Evolutionary conservation across 306 rosid genomes (phyloP).

Genomic region (Macrotyloma uniflorum): DNA sequence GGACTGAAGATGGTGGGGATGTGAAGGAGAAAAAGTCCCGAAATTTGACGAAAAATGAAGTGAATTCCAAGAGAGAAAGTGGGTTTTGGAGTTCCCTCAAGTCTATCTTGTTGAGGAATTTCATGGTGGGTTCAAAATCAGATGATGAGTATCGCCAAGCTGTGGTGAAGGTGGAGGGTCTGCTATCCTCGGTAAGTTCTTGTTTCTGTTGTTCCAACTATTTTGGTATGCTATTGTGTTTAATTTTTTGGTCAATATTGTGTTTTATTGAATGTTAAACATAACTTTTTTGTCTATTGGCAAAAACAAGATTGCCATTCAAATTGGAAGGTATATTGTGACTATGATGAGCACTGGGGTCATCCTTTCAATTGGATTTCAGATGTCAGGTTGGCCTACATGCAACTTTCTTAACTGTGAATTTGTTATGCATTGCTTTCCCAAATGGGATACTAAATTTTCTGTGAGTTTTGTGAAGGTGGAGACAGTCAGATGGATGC

Average conservation of each 20-base stretch:
- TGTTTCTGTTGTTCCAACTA: neutral
- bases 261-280: slow-evolving; percentile 24
- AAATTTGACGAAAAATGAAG: slow-evolving; percentile 51
- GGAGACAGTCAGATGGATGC: slow-evolving; percentile 83
- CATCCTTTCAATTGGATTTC: slow-evolving; percentile 81
- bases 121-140: slow-evolving; percentile 50
- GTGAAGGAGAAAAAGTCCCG: slow-evolving; percentile 45
- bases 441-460: slow-evolving; percentile 1
- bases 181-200: slow-evolving; percentile 68
- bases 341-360: slow-evolving; percentile 99
- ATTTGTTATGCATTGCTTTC: neutral
- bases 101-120: slow-evolving; percentile 54
- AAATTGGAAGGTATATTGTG: slow-evolving; percentile 91
- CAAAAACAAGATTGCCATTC: slow-evolving; percentile 67
- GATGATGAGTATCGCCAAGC: slow-evolving; percentile 65
- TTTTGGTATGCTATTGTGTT: neutral
- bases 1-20: slow-evolving; percentile 61
- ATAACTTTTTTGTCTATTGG: slow-evolving; percentile 26
- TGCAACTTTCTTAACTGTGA: slow-evolving; percentile 17
- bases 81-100: slow-evolving; percentile 71
- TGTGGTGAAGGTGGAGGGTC: slow-evolving; percentile 70
- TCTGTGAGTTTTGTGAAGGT: slow-evolving; percentile 53
- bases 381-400: slow-evolving; percentile 74
- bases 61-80: slow-evolving; percentile 43
- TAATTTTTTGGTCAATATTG: neutral